Evolutionary conservation across 2,329 filamentous ascomycete species (phyloP).

Genomic region (Coniochaeta pulveracea): DNA sequence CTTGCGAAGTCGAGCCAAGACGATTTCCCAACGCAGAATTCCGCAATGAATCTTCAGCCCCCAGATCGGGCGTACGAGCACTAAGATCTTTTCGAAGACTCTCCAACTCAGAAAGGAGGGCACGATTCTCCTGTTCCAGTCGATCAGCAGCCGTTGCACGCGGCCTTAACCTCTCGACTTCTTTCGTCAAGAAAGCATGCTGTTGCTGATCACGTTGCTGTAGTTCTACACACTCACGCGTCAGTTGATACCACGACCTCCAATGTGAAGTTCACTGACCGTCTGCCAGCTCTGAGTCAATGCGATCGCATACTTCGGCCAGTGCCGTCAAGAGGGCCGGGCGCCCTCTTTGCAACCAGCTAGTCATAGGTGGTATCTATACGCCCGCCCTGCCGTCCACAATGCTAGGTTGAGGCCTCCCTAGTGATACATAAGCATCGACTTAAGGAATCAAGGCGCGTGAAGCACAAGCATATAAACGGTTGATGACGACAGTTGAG

Average conservation of each 20-base stretch:
- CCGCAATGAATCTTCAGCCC: too few species aligned
- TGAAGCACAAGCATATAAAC: too few species aligned
- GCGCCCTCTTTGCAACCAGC: constrained; percentile 26
- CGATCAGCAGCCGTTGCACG: constrained; percentile 19
- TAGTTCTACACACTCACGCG: constrained; percentile 11
- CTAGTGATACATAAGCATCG: too few species aligned
- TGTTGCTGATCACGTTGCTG: constrained; percentile 10
- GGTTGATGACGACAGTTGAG: too few species aligned
- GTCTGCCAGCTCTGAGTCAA: constrained; percentile 24
- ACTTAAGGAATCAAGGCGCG: too few species aligned
- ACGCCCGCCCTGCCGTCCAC: constrained; percentile 2
- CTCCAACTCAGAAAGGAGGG: constrained; percentile 25
- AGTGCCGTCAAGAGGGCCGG: constrained; percentile 28
- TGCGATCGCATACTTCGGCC: constrained; percentile 24
- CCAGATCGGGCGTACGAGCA: too few species aligned
- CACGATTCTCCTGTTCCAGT: constrained; percentile 30
- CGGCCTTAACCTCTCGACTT: constrained; percentile 22
- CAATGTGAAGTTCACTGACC: constrained; percentile 17
- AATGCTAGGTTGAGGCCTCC: background rate
- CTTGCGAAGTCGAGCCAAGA: constrained; percentile 3
- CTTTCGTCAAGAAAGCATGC: constrained; percentile 16
- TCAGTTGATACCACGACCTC: constrained; percentile 4
- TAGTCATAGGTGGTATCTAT: too few species aligned
- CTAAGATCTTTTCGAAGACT: constrained; percentile 17
- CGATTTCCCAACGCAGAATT: constrained; percentile 7